Evolutionary conservation across 345 rosid species (phyloP).

Genomic region (Lepidium africanum): DNA sequence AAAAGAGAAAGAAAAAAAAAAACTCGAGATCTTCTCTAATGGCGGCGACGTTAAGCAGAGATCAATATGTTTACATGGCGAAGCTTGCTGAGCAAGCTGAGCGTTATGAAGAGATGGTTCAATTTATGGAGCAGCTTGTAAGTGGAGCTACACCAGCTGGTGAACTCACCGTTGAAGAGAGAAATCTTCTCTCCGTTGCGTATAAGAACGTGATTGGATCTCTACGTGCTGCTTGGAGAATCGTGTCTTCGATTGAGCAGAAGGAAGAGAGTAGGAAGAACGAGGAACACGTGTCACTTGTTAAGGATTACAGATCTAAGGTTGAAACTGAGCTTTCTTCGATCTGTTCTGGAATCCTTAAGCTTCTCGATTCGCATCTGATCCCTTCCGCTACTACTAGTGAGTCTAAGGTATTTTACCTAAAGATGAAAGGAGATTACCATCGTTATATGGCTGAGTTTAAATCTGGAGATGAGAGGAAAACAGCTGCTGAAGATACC

Average conservation of each 20-base stretch:
- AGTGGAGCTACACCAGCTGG: constrained; percentile 41
- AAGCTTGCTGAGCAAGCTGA: constrained; percentile 37
- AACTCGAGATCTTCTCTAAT: constrained; percentile 17
- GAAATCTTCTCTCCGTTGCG: constrained; percentile 34
- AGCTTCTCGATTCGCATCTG: constrained; percentile 40
- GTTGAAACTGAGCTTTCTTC: constrained; percentile 48
- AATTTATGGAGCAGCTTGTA: constrained; percentile 70
- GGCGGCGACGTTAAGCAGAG: constrained; percentile 34
- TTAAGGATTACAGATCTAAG: constrained; percentile 64
- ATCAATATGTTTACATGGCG: constrained; percentile 38
- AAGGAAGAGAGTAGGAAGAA: constrained; percentile 59
- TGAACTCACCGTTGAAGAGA: constrained; percentile 62
- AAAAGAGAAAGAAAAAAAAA: background rate
- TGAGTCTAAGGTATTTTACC: constrained; percentile 57
- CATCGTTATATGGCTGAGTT: constrained; percentile 40
- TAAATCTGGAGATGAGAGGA: constrained; percentile 52
- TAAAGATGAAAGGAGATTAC: constrained; percentile 66
- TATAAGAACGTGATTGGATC: constrained; percentile 38
- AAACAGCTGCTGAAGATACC: constrained; percentile 51
- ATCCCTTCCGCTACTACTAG: constrained; percentile 42
- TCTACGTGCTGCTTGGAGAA: constrained; percentile 32
- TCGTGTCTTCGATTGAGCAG: constrained; percentile 34
- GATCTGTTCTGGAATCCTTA: constrained; percentile 40
- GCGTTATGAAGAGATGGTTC: constrained; percentile 69
- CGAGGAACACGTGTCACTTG: constrained; percentile 51